phyloP scores from a whole-genome alignment of 2,329 filamentous ascomycete species.

The Verticillium nubilum region DNA sequence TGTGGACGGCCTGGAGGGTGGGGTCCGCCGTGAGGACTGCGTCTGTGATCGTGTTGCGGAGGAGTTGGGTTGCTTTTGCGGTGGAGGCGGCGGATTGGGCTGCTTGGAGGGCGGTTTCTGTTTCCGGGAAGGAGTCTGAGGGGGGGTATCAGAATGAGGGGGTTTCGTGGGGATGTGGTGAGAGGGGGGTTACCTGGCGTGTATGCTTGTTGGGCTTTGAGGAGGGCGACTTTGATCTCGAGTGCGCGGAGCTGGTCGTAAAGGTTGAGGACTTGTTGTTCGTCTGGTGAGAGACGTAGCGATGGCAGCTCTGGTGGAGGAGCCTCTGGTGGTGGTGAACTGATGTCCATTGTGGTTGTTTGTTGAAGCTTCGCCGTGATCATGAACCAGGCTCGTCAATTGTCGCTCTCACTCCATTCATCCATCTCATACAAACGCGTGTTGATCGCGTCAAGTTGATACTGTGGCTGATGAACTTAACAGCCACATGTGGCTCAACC shows the following conservation, averaged over 20 bases:
- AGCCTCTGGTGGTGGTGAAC: conserved; percentile 8
- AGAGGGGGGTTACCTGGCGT: conserved; percentile 22
- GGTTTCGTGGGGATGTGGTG: background rate
- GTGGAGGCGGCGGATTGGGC: conserved; percentile 64
- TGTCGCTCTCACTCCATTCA: background rate
- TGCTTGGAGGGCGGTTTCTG: conserved; percentile 30
- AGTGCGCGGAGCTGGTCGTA: conserved; percentile 69
- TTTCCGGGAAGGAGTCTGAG: conserved; percentile 2
- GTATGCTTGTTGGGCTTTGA: conserved; percentile 43
- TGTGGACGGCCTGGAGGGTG: conserved; percentile 71
- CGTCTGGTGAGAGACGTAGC: conserved; percentile 58
- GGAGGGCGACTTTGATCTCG: conserved; percentile 64
- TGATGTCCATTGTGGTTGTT: conserved; percentile 15
- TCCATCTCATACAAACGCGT: background rate
- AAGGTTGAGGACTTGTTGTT: conserved; percentile 61
- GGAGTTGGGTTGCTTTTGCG: conserved; percentile 62
- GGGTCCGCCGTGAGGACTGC: conserved; percentile 68
- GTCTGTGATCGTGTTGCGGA: conserved; percentile 64
- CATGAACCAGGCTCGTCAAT: conserved; percentile 1
- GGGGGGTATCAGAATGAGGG: background rate
- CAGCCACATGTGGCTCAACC: conserved; percentile 2
- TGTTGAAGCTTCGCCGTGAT: background rate
- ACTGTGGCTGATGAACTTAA: background rate
- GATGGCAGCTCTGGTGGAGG: conserved; percentile 26
- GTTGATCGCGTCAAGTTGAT: background rate